phyloP scores from a whole-genome alignment of 2,329 filamentous ascomycete genomes.

The Ceratocystis huliohia region DNA sequence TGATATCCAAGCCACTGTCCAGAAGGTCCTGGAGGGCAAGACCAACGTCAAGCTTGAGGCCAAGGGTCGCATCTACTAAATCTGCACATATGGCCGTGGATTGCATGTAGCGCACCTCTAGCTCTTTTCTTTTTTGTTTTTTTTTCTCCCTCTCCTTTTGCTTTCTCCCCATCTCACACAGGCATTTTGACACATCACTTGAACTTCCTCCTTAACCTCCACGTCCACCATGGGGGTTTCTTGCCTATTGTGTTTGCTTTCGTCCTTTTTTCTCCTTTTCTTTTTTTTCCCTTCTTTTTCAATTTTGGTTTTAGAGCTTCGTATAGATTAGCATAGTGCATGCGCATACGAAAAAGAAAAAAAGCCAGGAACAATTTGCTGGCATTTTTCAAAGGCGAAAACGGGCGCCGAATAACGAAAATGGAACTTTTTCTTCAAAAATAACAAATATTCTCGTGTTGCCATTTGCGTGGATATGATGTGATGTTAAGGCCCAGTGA shows the following conservation, averaged over 20 bases:
- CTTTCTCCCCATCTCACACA: background rate
- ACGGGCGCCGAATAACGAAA: conserved; percentile 20
- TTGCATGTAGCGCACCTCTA: conserved; percentile 3
- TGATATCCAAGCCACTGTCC: conserved; percentile 61
- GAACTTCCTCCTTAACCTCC: background rate
- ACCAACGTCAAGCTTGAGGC: conserved; percentile 59
- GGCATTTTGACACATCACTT: conserved; percentile 7
- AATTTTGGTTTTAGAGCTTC: conserved; percentile 11
- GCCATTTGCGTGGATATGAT: no score
- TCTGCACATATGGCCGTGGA: background rate
- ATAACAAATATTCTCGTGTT: background rate
- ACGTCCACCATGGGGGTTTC: background rate
- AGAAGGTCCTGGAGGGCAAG: conserved; percentile 64
- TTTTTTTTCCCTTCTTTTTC: background rate
- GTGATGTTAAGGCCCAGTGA: no score
- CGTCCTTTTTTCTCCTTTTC: background rate
- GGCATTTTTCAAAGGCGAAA: conserved; percentile 15
- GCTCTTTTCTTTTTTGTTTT: background rate
- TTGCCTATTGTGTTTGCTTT: background rate
- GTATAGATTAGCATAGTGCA: conserved; percentile 21
- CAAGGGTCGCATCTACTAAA: conserved; percentile 29
- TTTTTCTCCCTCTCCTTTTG: background rate
- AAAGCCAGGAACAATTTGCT: background rate
- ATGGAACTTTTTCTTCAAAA: conserved; percentile 4
- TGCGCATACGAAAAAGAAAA: conserved; percentile 17